Percentiles rank a stretch among this genome's conserved stretches.
Conservation (phyloP, 768 basidiomycete species). For the Rickenella mellea region DNA sequence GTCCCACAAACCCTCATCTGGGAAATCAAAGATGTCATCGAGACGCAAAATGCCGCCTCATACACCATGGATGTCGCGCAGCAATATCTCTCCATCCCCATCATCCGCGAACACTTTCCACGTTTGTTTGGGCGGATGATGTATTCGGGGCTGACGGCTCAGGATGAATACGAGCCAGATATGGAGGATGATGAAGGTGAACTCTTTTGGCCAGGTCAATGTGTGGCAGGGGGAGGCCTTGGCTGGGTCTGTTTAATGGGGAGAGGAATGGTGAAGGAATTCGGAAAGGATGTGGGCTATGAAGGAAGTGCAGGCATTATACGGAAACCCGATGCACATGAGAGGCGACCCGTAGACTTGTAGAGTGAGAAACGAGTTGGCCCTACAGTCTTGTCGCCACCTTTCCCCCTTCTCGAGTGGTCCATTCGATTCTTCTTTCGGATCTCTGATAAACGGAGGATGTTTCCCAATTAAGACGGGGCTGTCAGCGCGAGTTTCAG, state of each 20-base stretch:
- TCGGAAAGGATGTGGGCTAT: slow-evolving; percentile 69
- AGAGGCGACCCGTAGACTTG: no score
- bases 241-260: slow-evolving; percentile 87
- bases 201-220: slow-evolving; percentile 75
- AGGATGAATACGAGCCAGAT: slow-evolving; percentile 73
- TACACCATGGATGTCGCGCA: slow-evolving; percentile 39
- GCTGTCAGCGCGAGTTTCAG: no score
- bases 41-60: slow-evolving; percentile 27
- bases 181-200: slow-evolving; percentile 83
- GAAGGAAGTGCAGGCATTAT: slow-evolving; percentile 64
- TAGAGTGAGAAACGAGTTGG: no score
- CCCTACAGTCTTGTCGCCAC: no score
- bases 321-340: slow-evolving; percentile 44
- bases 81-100: slow-evolving; percentile 50
- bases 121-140: slow-evolving; percentile 68
- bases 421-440: no score
- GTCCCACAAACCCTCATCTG: slow-evolving; percentile 32
- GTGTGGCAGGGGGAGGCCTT: slow-evolving; percentile 64
- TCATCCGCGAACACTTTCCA: slow-evolving; percentile 64
- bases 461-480: no score
- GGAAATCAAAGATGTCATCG: slow-evolving; percentile 32
- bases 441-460: no score
- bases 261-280: slow-evolving; percentile 78
- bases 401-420: no score
- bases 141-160: slow-evolving; percentile 46